A percentile compares a stretch with the other conserved stretches of the same genome.
Conservation (phyloP, 306 rosid species). For the Neltuma alba region DNA sequence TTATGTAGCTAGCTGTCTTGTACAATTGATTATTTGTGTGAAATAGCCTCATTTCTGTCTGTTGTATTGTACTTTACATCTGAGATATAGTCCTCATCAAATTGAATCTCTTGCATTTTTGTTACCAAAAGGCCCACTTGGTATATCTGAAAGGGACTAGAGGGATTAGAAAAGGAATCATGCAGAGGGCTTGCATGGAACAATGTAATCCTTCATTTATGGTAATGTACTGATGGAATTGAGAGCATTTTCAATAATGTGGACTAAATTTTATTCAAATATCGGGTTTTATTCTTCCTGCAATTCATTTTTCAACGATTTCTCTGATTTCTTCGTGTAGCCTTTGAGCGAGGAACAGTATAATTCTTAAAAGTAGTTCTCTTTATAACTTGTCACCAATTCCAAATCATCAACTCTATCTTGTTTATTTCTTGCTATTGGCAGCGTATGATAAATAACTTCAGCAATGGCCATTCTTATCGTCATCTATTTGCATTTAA, state of each 20-base stretch:
- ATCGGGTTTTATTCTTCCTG: too few species aligned
- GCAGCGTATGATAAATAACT: background rate
- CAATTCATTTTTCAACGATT: background rate
- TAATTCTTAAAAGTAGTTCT: too few species aligned
- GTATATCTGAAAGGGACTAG: background rate
- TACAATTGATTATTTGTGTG: conserved; percentile 38
- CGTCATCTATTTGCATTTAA: background rate
- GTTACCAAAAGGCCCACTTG: background rate
- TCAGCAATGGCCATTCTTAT: background rate
- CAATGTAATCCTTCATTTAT: too few species aligned
- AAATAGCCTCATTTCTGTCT: conserved; percentile 37
- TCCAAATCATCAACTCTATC: too few species aligned
- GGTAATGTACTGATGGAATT: too few species aligned
- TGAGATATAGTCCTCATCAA: background rate
- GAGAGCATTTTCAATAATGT: too few species aligned
- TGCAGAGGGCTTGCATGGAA: too few species aligned
- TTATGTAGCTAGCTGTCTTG: conserved; percentile 30
- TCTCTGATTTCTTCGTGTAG: background rate
- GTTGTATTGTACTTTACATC: conserved; percentile 1
- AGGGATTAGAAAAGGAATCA: background rate
- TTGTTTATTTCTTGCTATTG: background rate
- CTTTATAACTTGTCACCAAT: background rate
- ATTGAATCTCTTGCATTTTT: background rate
- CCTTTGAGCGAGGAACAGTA: background rate
- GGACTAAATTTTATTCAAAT: too few species aligned